A percentile compares a stretch with the other conserved stretches of the same genome.
phyloP scores from a whole-genome alignment of 176 grass and related monocot genomes.

The Ensete glaucum region DNA sequence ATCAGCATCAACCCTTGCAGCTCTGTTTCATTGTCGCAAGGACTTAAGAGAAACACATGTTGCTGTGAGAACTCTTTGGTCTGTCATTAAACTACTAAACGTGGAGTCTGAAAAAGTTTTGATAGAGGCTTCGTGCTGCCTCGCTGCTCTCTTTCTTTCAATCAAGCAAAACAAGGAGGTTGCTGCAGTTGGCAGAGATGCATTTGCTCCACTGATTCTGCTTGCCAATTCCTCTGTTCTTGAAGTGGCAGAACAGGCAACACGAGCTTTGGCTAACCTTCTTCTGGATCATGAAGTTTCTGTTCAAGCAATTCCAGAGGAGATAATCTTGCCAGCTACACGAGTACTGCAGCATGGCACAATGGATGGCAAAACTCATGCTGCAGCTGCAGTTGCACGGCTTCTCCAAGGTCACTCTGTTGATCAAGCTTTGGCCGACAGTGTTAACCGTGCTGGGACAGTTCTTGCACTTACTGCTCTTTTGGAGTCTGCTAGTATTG shows the following conservation, averaged over 20 bases:
- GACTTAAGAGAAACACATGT: slow-evolving; percentile 90
- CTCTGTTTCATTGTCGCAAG: slow-evolving; percentile 83
- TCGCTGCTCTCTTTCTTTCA: slow-evolving; percentile 97
- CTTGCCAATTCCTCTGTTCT: slow-evolving; percentile 69
- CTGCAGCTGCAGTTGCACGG: slow-evolving; percentile 88
- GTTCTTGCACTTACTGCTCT: slow-evolving; percentile 85
- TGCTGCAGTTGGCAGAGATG: slow-evolving; percentile 72
- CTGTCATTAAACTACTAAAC: slow-evolving; percentile 77
- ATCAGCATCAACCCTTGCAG: slow-evolving; percentile 87
- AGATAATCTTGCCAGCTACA: slow-evolving; percentile 69
- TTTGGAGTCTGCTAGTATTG: slow-evolving; percentile 75
- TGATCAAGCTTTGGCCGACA: slow-evolving; percentile 61
- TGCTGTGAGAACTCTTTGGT: slow-evolving; percentile 76
- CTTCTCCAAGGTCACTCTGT: slow-evolving; percentile 58
- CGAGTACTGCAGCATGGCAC: slow-evolving; percentile 76
- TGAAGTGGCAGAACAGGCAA: slow-evolving; percentile 89
- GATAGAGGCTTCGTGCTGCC: slow-evolving; percentile 65
- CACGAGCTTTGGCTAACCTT: slow-evolving; percentile 90
- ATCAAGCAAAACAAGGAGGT: slow-evolving; percentile 91
- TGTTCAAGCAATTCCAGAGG: slow-evolving; percentile 58
- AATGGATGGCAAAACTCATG: slow-evolving; percentile 95
- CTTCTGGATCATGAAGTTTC: slow-evolving; percentile 90
- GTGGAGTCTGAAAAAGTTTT: slow-evolving; percentile 70
- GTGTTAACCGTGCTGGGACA: slow-evolving; percentile 67
- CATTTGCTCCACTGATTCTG: slow-evolving; percentile 49